phyloP scores from a whole-genome alignment of 148 eudicot species.

The Linanthus parryae region DNA sequence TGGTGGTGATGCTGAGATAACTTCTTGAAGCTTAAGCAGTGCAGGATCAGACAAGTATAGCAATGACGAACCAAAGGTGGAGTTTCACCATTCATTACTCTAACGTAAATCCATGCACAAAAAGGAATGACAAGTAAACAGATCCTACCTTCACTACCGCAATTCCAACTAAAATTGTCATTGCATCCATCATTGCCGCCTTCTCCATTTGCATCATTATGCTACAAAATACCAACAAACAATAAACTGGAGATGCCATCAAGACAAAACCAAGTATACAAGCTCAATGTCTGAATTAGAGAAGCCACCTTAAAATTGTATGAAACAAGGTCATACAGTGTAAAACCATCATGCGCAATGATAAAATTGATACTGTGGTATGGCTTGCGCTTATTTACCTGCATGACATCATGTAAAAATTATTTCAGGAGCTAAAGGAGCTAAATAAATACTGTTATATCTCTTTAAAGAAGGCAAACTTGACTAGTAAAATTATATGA shows the following conservation, averaged over 20 bases:
- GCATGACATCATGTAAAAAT: slow-evolving; percentile 7
- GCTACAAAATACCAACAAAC: slow-evolving; percentile 35
- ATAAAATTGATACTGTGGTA: slow-evolving; percentile 86
- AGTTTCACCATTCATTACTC: too few species aligned
- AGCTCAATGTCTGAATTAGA: neutral
- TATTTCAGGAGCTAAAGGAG: neutral
- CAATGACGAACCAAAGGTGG: too few species aligned
- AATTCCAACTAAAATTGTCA: slow-evolving; percentile 95
- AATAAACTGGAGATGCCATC: neutral
- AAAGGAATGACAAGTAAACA: neutral
- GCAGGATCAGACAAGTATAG: too few species aligned
- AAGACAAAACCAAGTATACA: neutral
- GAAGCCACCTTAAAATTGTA: slow-evolving; percentile 77
- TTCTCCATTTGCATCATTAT: slow-evolving; percentile 94
- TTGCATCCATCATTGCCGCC: slow-evolving; percentile 93
- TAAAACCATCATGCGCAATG: slow-evolving; percentile 97
- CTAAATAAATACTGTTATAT: too few species aligned
- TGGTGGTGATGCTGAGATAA: too few species aligned
- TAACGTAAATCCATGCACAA: neutral
- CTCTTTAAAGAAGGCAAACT: too few species aligned
- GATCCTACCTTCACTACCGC: slow-evolving; percentile 82
- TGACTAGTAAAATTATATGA: too few species aligned
- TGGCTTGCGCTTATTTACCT: slow-evolving; percentile 94
- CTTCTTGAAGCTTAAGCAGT: too few species aligned
- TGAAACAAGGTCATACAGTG: slow-evolving; percentile 91